Conservation (phyloP, 176 grass and related monocot genomes). For the Puccinellia tenuiflora region DNA sequence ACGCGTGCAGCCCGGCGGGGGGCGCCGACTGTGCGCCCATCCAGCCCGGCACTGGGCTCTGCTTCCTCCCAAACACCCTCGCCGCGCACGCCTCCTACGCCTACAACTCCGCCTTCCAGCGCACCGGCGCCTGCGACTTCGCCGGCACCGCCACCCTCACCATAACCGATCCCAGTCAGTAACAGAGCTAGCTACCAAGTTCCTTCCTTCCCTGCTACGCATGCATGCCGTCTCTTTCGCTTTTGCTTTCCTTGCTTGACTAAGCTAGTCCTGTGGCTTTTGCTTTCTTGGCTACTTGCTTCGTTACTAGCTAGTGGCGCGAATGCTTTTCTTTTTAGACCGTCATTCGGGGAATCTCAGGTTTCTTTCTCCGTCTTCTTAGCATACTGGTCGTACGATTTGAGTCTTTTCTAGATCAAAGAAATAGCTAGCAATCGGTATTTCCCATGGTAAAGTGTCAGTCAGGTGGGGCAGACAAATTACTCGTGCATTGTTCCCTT, state of each 20-base stretch:
- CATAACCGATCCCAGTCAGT: constrained; percentile 55
- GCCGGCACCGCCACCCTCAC: constrained; percentile 79
- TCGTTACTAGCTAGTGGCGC: background rate
- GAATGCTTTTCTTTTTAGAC: constrained; percentile 5
- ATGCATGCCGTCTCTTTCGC: constrained; percentile 9
- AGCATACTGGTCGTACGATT: background rate
- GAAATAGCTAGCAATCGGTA: too few species aligned
- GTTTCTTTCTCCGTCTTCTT: background rate
- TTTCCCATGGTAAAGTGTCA: background rate
- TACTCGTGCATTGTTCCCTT: too few species aligned
- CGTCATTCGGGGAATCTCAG: background rate
- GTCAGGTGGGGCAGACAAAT: too few species aligned
- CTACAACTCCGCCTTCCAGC: constrained; percentile 77
- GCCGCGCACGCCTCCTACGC: constrained; percentile 83
- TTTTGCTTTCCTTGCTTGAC: constrained; percentile 32
- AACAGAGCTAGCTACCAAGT: background rate
- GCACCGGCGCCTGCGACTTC: constrained; percentile 65
- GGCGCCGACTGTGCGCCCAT: constrained; percentile 67
- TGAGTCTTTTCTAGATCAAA: background rate
- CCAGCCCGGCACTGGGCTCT: constrained; percentile 37
- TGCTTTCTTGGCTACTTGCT: constrained; percentile 24
- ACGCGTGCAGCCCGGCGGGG: constrained; percentile 57
- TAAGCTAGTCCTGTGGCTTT: background rate
- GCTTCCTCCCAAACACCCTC: constrained; percentile 78
- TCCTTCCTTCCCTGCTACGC: background rate